Evolutionary conservation across 2,329 filamentous ascomycete genomes (phyloP).

Genomic region (Orbilia javanica): DNA sequence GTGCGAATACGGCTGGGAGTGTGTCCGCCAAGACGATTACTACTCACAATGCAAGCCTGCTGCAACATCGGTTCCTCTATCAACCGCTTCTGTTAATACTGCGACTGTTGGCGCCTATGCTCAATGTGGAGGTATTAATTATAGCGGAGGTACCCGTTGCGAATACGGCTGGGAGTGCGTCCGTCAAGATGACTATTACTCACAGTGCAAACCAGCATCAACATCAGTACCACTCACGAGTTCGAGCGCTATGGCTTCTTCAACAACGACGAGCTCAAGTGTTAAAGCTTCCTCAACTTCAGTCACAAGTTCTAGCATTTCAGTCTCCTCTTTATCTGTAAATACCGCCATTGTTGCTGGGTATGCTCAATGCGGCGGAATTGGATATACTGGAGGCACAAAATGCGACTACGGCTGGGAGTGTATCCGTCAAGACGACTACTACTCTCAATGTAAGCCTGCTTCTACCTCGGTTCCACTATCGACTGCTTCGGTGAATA

Average conservation of each 20-base stretch:
- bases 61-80: slow-evolving; percentile 7
- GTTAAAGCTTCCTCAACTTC: background rate
- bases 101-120: slow-evolving; percentile 19
- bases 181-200: slow-evolving; percentile 22
- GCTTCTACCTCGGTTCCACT: background rate
- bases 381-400: slow-evolving; percentile 50
- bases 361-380: slow-evolving; percentile 57
- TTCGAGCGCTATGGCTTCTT: background rate
- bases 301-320: background rate
- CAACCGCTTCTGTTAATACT: background rate
- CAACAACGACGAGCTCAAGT: background rate
- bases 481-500: background rate
- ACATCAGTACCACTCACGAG: background rate
- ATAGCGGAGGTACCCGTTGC: slow-evolving; percentile 14
- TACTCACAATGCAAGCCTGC: slow-evolving; percentile 43
- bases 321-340: background rate
- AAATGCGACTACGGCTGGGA: slow-evolving; percentile 42
- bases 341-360: background rate
- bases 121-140: slow-evolving; percentile 28
- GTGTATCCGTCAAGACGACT: background rate
- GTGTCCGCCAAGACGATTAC: slow-evolving; percentile 11
- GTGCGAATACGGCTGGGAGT: slow-evolving; percentile 26
- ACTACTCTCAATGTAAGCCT: slow-evolving; percentile 10
- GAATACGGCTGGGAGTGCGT: slow-evolving; percentile 19
- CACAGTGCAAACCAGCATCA: slow-evolving; percentile 22